phyloP scores from a whole-genome alignment of 371 early-diverging fungal genomes.

The Sporodiniella umbellata region DNA sequence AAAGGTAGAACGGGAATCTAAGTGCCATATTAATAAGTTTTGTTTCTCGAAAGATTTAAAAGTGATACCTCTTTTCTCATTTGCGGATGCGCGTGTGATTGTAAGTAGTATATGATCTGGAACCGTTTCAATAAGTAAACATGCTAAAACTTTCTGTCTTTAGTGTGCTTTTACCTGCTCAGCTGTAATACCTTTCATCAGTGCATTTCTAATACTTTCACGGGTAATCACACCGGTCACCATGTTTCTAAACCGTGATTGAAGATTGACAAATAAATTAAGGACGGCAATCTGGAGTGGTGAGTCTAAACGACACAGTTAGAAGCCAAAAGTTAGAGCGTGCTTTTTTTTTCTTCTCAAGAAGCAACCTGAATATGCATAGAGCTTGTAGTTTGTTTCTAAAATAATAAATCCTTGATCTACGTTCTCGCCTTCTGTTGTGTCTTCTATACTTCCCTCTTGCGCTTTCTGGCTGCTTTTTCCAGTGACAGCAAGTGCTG shows the following conservation, averaged over 20 bases:
- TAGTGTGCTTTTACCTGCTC: slow-evolving; percentile 66
- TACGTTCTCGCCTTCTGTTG: slow-evolving; percentile 43
- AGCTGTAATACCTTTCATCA: slow-evolving; percentile 93
- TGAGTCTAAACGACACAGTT: slow-evolving; percentile 54
- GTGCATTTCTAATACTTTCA: slow-evolving; percentile 88
- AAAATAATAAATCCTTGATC: slow-evolving; percentile 78
- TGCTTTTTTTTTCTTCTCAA: too few relatives aligned
- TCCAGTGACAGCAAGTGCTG: slow-evolving; percentile 28
- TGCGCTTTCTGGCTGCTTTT: slow-evolving; percentile 18
- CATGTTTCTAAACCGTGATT: slow-evolving; percentile 92
- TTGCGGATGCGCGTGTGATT: slow-evolving; percentile 89
- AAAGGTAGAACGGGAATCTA: slow-evolving; percentile 81
- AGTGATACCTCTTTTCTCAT: slow-evolving; percentile 70
- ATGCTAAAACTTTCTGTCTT: background rate
- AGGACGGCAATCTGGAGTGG: slow-evolving; percentile 97
- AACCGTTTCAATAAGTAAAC: background rate
- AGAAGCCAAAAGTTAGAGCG: background rate
- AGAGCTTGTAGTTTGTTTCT: slow-evolving; percentile 93
- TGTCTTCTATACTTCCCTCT: slow-evolving; percentile 13
- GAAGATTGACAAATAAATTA: slow-evolving; percentile 85
- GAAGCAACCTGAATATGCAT: slow-evolving; percentile 96
- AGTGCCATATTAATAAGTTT: background rate
- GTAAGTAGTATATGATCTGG: slow-evolving; percentile 85
- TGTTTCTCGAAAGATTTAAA: background rate
- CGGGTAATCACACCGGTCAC: slow-evolving; percentile 91